Base-by-base conservation (phyloP, 2,329 filamentous ascomycete species). In the Colletotrichum simmondsii region DNA sequence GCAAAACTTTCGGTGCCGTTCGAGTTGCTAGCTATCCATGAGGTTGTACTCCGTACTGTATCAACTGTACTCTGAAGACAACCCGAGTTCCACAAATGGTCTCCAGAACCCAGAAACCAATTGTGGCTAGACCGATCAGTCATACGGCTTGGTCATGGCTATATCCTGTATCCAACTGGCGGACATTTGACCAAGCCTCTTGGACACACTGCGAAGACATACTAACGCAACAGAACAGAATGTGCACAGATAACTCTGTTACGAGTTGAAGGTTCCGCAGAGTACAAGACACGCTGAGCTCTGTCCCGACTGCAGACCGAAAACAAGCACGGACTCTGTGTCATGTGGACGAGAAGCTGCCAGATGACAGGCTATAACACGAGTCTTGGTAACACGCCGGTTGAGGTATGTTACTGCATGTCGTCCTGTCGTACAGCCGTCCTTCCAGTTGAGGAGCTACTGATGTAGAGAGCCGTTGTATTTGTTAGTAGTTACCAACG, bases 281-380 rank as follows among this genome's bases (percentile, higher is more conserved):
- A 64, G 61, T 19, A 49, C 42, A 35, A 63, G 35, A 46, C 30
- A 30, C 14, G 6, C 46, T 37, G 22, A 65, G 35, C 11, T 24
- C 32, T 46, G 56, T 56, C 32, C 22, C 22, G 19, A 16, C 26
- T 58, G 32, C 19, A 28, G 19, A 24, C 26, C 14, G 35, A 56
- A 56, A 24, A 46, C 32, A 30, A 37, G 54, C 46, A 58, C 35
- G 62, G 30, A 24, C 60, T 49, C 58, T 46, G 58, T 71, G 61
- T 37, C 26, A 56, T 61, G 28, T 49, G 37, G 8, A 30, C 22
- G 49, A 61, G 46, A 10, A 52, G 42, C 35, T 37, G 60, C 60
- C 56, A 52, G 56, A n/a, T 64, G 49, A 73, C 28, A 65, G 61
- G 56, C 46, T 62, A 53, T 24, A 26, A 65, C 67, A 73, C 67